Evolutionary conservation across 106 monocot species (phyloP), one percentile per base, ranked within the genome.

Genomic region (Narthecium ossifragum): DNA sequence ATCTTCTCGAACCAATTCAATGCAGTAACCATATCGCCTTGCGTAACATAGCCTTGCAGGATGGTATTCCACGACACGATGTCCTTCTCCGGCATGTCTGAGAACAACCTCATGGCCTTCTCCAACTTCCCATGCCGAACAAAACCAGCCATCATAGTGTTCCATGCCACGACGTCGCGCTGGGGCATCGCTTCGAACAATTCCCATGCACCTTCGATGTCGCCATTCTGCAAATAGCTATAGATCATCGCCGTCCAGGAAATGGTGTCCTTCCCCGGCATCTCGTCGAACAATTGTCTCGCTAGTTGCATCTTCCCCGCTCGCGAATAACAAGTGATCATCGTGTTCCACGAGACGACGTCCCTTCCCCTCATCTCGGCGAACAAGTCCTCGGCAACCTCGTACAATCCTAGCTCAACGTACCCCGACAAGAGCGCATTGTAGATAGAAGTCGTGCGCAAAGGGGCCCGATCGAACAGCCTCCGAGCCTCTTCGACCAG

Each of bases 141-240:
- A 9, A 78, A 75, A 0, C 89, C 84, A 33, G 66, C 72, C 66
- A 89, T 78, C 84, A 90, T 89, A 1, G 75, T 84, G 54, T 89
- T 89, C 80, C 89, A 89, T n/a, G 84, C 59, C 32, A 84, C 41
- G 27, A 65, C 26, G 62, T 84, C 84, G 12, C 69, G 65, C 20
- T 36, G 14, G 7, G 78, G 75, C 81, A 81, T 90, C 36, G 63
- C 43, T 11, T 64, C 33, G 22, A 89, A 89, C 30, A 84, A 38
- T 24, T 20, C 26, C 9, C 54, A 46, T 9, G 78, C 84, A 18
- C 36, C 58, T 2, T 58, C 55, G 11, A 84, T 33, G 27, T 75
- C 43, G 27, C 80, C 62, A 37, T 73, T 81, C 34, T 46, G 73
- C 55, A 80, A 60, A 49, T 75, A 75, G 6, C 77, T 84, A 33